Evolutionary conservation across 768 basidiomycete species (phyloP), one percentile per base, ranked within the genome.

Genomic region (Scleroderma bovista): DNA sequence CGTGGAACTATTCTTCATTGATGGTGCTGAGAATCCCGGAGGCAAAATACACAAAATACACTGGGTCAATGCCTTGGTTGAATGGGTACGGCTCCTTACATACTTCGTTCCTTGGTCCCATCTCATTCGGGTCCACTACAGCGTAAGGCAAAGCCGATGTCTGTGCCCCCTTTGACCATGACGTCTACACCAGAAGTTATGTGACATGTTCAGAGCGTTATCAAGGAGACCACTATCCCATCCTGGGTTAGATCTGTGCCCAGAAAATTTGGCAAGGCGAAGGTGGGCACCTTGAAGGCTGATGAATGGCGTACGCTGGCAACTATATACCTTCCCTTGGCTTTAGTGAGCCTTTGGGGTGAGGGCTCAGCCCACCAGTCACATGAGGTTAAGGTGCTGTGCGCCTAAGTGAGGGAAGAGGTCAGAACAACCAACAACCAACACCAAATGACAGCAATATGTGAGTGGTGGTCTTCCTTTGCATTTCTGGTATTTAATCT

Each of bases 231-330:
- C 0, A 36, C n/a, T 9, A 38, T 2, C 2, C 63, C 57, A 0
- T 56, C 51, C 0, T 64, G 57, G 52, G 9, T 62, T 1, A 31
- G 39, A 1, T 45, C 45, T 2, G 54, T 57, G 2, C 63, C 63
- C 1, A 1, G 22, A 0, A 66, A 66, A 22, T 65, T 64, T 44
- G 63, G 64, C 1, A 44, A 57, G 10, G 12, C 33, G 2, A 32
- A 36, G 1, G 67, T 66, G 0, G 67, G 72, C 4, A 63, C 55
- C 0, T 53, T 73, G 33, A 74, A 73, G 40, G 69, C 70, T 1
- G 69, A 67, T 31, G 58, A 74, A 50, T 74, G 72, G 71, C 51
- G 60, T 5, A 54, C 56, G 0, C 37, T 70, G 6, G 46, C 51
- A 26, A 67, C 58, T 0, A 46, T 71, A 12, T 67, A 68, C 44